These are phyloP conservation scores for Ganoderma meredithae DNA, from an alignment of 1,284 basidiomycete species.

Conservation along the genomic window DNA sequence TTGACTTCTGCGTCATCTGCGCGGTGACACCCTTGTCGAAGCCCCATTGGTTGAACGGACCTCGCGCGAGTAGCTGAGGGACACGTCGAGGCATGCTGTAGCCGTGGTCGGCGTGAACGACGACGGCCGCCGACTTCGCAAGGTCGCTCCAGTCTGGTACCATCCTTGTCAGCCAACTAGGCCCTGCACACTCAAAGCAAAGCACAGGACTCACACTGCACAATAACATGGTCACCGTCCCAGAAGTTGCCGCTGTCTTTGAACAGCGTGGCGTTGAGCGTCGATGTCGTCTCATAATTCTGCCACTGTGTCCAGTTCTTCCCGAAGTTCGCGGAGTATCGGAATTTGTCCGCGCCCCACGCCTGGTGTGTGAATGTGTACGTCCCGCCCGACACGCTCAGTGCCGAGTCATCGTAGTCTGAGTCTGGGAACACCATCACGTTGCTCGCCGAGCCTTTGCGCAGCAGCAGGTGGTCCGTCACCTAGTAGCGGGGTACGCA, in stretches of 20 bases:
- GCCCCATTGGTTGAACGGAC: constrained; percentile 91
- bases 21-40: constrained; percentile 83
- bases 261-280: constrained; percentile 67
- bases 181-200: neutral
- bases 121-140: constrained; percentile 66
- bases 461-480: constrained; percentile 78
- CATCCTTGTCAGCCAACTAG: neutral
- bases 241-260: constrained; percentile 69
- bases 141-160: constrained; percentile 76
- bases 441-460: constrained; percentile 79
- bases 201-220: constrained; percentile 72
- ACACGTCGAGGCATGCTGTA: constrained; percentile 74
- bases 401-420: constrained; percentile 76
- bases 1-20: constrained; percentile 63
- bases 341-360: constrained; percentile 85
- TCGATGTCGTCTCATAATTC: constrained; percentile 77
- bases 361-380: constrained; percentile 85
- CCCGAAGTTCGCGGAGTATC: constrained; percentile 89
- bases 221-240: constrained; percentile 84
- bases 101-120: constrained; percentile 80
- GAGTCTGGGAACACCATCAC: constrained; percentile 83
- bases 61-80: constrained; percentile 86
- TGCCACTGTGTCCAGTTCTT: constrained; percentile 84
- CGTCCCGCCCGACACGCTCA: constrained; percentile 65
- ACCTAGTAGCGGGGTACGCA: constrained; percentile 45